Percentiles rank a stretch among this genome's conserved stretches.
These are phyloP conservation scores for Colletotrichum zoysiae DNA, from an alignment of 2,329 filamentous ascomycete species.

Conservation along the genomic window DNA sequence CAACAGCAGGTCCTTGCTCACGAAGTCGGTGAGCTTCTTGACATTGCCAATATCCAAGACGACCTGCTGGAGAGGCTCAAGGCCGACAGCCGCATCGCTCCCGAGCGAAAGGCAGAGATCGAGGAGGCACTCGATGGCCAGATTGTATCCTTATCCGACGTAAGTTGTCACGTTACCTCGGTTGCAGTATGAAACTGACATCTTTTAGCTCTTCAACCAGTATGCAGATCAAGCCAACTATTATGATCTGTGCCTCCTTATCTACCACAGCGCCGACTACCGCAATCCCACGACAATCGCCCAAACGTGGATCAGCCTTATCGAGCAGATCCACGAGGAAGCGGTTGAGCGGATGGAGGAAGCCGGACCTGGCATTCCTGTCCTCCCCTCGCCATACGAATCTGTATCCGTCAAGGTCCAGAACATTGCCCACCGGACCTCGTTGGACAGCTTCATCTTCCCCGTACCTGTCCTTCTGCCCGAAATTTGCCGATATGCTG, in stretches of 20 bases:
- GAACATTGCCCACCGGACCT: slow-evolving; percentile 74
- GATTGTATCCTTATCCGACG: slow-evolving; percentile 80
- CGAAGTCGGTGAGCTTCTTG: slow-evolving; percentile 86
- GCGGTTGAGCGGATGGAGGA: slow-evolving; percentile 58
- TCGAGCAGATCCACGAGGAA: slow-evolving; percentile 77
- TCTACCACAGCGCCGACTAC: slow-evolving; percentile 93
- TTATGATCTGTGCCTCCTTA: slow-evolving; percentile 91
- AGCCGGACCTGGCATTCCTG: slow-evolving; percentile 55
- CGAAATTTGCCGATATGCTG: slow-evolving; percentile 72
- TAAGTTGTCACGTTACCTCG: slow-evolving; percentile 59
- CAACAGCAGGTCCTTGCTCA: slow-evolving; percentile 88
- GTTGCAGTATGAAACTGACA: slow-evolving; percentile 42
- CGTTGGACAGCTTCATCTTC: slow-evolving; percentile 75
- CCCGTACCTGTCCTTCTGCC: slow-evolving; percentile 71
- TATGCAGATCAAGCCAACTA: slow-evolving; percentile 94
- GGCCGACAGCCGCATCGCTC: slow-evolving; percentile 76
- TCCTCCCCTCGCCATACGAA: slow-evolving; percentile 74
- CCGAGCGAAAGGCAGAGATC: slow-evolving; percentile 74
- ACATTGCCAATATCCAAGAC: slow-evolving; percentile 95
- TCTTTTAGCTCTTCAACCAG: slow-evolving; percentile 83
- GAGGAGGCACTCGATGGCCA: slow-evolving; percentile 79
- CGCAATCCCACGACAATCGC: slow-evolving; percentile 87
- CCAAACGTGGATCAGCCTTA: slow-evolving; percentile 85
- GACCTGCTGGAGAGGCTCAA: slow-evolving; percentile 85
- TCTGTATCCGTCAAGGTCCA: slow-evolving; percentile 73